These are phyloP conservation scores for Chlamydomonas eustigma DNA, from an alignment of 139 green algal genomes.

Conservation along the genomic window DNA sequence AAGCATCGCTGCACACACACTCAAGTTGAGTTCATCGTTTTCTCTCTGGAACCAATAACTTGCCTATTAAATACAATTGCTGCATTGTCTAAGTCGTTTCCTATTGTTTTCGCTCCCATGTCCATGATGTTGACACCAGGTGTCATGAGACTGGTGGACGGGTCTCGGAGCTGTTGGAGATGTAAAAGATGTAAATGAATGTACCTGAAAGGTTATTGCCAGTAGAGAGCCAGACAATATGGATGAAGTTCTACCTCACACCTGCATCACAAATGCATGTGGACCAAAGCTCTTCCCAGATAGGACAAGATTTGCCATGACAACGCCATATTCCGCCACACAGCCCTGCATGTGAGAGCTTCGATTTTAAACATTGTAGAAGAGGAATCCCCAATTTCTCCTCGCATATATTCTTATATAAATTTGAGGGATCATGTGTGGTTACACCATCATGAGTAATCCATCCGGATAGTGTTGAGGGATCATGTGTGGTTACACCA, in stretches of 20 bases:
- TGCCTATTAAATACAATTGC: slow-evolving; percentile 9
- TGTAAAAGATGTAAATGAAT: not conserved
- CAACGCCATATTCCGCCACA: slow-evolving; percentile 16
- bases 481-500: no score
- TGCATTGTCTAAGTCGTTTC: slow-evolving; percentile 34
- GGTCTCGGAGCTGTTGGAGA: slow-evolving; percentile 5
- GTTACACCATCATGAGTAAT: no score
- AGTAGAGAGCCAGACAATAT: no score
- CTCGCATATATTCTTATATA: no score
- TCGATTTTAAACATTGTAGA: no score
- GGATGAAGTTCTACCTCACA: no score
- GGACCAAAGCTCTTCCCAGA: slow-evolving; percentile 11
- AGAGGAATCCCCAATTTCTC: no score
- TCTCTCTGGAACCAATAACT: not conserved
- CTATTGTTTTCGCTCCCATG: slow-evolving; percentile 32
- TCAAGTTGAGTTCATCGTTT: no score
- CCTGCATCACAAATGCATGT: slow-evolving; percentile 25
- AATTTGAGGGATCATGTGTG: no score
- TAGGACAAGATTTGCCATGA: slow-evolving; percentile 19
- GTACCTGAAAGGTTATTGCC: not conserved
- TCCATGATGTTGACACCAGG: slow-evolving; percentile 17
- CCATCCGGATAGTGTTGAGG: no score
- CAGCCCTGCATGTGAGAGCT: slow-evolving; percentile 11
- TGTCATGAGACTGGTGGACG: not conserved
- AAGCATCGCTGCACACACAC: no score